Percentiles rank a stretch among this genome's conserved stretches.
These are phyloP conservation scores for Piloderma croceum DNA, from an alignment of 768 basidiomycete genomes.

Conservation along the genomic window DNA sequence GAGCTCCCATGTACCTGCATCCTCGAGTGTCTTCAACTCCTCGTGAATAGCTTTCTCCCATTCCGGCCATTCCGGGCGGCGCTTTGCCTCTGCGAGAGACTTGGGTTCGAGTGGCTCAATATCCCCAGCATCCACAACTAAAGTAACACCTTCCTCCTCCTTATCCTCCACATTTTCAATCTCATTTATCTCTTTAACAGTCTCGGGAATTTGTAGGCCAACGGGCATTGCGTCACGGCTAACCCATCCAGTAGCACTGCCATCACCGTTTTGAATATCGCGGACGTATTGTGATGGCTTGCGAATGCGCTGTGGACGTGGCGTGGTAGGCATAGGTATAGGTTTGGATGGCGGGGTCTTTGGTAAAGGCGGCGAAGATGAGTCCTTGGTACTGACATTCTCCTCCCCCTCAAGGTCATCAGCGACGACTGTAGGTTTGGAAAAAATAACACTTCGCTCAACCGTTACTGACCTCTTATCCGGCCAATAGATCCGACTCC, in stretches of 20 bases:
- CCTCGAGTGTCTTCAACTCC: conserved; percentile 15
- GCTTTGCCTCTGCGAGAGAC: conserved; percentile 6
- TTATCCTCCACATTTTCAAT: not conserved
- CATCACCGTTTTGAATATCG: conserved; percentile 8
- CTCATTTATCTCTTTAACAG: too few species aligned
- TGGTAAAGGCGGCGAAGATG: not conserved
- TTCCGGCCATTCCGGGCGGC: conserved; percentile 6
- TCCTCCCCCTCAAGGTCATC: conserved; percentile 18
- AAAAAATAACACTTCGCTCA: conserved; percentile 20
- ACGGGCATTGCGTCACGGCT: conserved; percentile 1
- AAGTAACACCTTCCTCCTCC: conserved; percentile 4
- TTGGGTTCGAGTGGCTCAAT: conserved; percentile 5
- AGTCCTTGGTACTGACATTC: too few species aligned
- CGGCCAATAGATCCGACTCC: conserved; percentile 30
- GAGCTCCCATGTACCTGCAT: conserved; percentile 24
- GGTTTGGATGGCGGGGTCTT: not conserved
- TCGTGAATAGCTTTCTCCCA: conserved; percentile 20
- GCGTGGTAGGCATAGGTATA: not conserved
- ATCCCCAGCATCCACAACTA: conserved; percentile 1
- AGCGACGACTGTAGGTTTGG: conserved; percentile 3
- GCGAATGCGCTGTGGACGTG: conserved; percentile 5
- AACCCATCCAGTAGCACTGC: conserved; percentile 2
- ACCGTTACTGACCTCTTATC: conserved; percentile 16
- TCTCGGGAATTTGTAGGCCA: conserved; percentile 8
- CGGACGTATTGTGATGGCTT: conserved; percentile 10